Evolutionary conservation across 495 filamentous ascomycete genomes (phyloP).

Genomic region (Penicillium salamii): DNA sequence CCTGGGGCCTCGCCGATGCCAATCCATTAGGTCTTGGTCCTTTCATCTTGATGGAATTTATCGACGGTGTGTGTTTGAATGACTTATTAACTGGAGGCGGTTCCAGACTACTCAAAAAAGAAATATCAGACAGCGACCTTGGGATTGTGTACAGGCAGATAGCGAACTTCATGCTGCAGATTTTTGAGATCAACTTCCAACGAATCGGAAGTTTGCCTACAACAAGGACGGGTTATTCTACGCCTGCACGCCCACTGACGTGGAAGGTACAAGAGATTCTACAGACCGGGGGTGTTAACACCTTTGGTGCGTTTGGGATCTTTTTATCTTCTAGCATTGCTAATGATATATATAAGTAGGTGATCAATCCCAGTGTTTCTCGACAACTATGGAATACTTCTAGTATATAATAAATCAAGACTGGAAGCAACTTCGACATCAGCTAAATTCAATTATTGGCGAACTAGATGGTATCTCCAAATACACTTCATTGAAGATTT

Average conservation of each 20-base stretch:
- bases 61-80: background rate
- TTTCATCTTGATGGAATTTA: background rate
- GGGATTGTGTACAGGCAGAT: no score
- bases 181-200: slow-evolving; percentile 2
- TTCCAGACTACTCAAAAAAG: background rate
- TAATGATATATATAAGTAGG: background rate
- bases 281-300: background rate
- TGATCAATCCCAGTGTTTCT: background rate
- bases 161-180: no score
- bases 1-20: background rate
- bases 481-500: background rate
- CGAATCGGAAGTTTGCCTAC: slow-evolving; percentile 5
- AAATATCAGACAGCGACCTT: no score
- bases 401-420: background rate
- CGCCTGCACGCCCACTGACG: background rate
- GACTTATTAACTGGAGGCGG: background rate
- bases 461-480: background rate
- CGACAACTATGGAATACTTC: background rate
- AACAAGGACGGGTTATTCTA: background rate
- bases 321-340: background rate
- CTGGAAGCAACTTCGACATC: slow-evolving; percentile 1
- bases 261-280: slow-evolving; percentile 3
- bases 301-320: slow-evolving; percentile 1
- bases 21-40: background rate
- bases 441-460: background rate